Percentiles rank a stretch among this genome's conserved stretches.
These are phyloP conservation scores for Podila verticillata DNA, from an alignment of 192 early-diverging fungal species.

Conservation along the genomic window DNA sequence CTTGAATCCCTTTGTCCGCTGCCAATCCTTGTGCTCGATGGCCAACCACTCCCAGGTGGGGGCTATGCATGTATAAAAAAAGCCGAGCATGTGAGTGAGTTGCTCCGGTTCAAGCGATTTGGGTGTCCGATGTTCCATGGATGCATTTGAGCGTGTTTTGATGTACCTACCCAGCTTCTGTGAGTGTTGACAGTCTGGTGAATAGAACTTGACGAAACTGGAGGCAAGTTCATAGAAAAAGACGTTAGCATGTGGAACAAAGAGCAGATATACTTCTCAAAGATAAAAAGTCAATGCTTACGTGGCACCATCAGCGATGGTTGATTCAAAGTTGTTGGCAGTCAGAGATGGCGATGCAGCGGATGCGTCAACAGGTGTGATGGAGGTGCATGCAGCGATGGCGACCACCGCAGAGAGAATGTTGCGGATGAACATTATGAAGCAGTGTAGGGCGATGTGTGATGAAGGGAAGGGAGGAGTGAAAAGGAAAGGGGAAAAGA, in stretches of 20 bases:
- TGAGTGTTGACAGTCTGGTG: constrained; percentile 90
- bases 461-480: not conserved
- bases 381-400: constrained; percentile 28
- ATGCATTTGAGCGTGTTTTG: not conserved
- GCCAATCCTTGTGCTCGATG: constrained; percentile 51
- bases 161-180: constrained; percentile 68
- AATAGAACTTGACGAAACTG: constrained; percentile 86
- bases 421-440: constrained; percentile 32
- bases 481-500: not conserved
- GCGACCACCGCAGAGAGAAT: constrained; percentile 38
- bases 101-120: too few relatives aligned
- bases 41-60: constrained; percentile 59
- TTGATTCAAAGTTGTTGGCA: constrained; percentile 11
- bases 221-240: not conserved
- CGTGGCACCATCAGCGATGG: constrained; percentile 38
- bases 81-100: not conserved
- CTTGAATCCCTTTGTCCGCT: constrained; percentile 57
- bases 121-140: too few relatives aligned
- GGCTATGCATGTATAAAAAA: constrained; percentile 23
- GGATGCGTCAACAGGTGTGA: constrained; percentile 21
- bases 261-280: not conserved
- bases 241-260: not conserved
- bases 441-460: not conserved
- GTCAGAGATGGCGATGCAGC: constrained; percentile 25
- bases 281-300: constrained; percentile 8